Evolutionary conservation across 2,329 filamentous ascomycete genomes (phyloP).

Genomic region (Tolypocladium nubicola): DNA sequence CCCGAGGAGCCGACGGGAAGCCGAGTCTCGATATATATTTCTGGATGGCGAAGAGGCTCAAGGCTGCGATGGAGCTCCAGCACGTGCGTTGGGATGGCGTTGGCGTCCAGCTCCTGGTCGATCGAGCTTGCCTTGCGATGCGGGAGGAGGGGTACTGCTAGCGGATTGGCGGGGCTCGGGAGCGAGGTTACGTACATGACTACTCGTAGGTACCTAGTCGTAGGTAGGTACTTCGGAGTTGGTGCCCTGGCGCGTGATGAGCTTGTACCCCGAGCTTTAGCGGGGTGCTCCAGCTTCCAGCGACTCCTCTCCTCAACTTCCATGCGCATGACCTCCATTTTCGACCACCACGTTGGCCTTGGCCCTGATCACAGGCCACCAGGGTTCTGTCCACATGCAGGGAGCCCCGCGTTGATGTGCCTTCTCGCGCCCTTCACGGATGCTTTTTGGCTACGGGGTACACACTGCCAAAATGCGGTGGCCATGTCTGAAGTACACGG

Average conservation of each 20-base stretch:
- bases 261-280: not conserved
- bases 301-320: not conserved
- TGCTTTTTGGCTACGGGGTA: too few species aligned
- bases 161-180: not conserved
- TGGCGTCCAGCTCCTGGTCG: not conserved
- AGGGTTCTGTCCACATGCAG: too few species aligned
- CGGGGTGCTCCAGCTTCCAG: not conserved
- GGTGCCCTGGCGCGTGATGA: not conserved
- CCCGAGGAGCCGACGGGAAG: slow-evolving; percentile 4
- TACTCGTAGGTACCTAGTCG: too few species aligned
- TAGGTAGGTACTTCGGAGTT: too few species aligned
- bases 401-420: too few species aligned
- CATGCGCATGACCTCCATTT: not conserved
- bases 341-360: not conserved
- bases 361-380: too few species aligned
- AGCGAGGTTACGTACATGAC: too few species aligned
- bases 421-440: too few species aligned
- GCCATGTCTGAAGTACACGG: not conserved
- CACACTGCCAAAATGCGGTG: too few species aligned
- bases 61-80: not conserved
- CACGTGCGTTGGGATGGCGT: not conserved
- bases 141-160: not conserved
- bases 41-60: not conserved
- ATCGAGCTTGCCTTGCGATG: not conserved
- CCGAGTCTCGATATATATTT: not conserved